Conservation (phyloP, 1,284 basidiomycete genomes). For the Abortiporus biennis region DNA sequence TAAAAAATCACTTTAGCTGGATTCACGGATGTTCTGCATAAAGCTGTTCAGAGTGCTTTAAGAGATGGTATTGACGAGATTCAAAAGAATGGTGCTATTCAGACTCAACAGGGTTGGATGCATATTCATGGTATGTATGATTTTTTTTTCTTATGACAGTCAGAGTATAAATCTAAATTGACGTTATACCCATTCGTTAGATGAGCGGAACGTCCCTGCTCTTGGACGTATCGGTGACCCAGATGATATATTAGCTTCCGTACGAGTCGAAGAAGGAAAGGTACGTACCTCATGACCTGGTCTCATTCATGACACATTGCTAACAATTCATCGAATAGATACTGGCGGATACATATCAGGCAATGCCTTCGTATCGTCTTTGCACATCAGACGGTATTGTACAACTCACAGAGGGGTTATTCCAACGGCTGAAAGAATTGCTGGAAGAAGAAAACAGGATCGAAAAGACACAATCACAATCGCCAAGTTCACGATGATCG, state of each 20-base stretch:
- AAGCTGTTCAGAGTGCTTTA: slow-evolving; percentile 48
- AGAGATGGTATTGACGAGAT: slow-evolving; percentile 56
- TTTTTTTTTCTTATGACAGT: neutral
- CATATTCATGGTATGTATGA: slow-evolving; percentile 63
- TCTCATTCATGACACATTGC: neutral
- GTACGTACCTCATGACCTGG: slow-evolving; percentile 26
- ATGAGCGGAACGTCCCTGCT: slow-evolving; percentile 65
- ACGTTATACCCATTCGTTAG: slow-evolving; percentile 31
- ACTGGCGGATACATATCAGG: slow-evolving; percentile 61
- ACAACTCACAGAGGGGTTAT: slow-evolving; percentile 58
- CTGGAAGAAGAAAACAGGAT: slow-evolving; percentile 23
- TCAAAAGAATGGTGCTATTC: slow-evolving; percentile 56
- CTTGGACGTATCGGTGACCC: slow-evolving; percentile 69
- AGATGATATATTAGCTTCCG: slow-evolving; percentile 74
- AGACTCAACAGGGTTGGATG: slow-evolving; percentile 73
- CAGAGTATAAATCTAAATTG: neutral
- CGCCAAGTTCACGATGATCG: no score
- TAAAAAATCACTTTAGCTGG: slow-evolving; percentile 37
- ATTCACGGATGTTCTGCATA: slow-evolving; percentile 56
- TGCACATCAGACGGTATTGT: slow-evolving; percentile 65
- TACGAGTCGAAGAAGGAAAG: slow-evolving; percentile 64
- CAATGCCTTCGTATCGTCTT: slow-evolving; percentile 76
- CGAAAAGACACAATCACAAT: no score
- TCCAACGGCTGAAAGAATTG: slow-evolving; percentile 35
- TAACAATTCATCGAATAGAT: slow-evolving; percentile 46